Evolutionary conservation across 129 eudicot species (phyloP).

Genomic region (Flaveria robusta): DNA sequence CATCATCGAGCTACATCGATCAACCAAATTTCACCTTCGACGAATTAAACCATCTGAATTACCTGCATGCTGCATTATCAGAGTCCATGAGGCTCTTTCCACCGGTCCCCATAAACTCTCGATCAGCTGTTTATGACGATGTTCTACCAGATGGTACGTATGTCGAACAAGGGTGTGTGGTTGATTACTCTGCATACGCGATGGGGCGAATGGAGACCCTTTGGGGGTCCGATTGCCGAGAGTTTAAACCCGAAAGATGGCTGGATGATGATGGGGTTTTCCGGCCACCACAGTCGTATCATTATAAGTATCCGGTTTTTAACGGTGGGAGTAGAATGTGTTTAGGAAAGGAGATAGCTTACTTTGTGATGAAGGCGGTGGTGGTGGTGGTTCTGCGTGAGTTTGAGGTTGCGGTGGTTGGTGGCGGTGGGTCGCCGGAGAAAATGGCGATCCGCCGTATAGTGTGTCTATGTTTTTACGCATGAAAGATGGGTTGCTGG

Average conservation of each 20-base stretch:
- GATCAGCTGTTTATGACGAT: slow-evolving; percentile 43
- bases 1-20: not conserved
- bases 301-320: slow-evolving; percentile 54
- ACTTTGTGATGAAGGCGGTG: slow-evolving; percentile 58
- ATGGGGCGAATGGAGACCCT: slow-evolving; percentile 66
- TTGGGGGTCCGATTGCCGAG: slow-evolving; percentile 63
- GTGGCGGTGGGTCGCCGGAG: slow-evolving; percentile 50
- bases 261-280: slow-evolving; percentile 40
- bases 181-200: slow-evolving; percentile 62
- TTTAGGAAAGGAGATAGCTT: slow-evolving; percentile 65
- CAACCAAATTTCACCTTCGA: slow-evolving; percentile 33
- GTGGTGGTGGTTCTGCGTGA: slow-evolving; percentile 47
- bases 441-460: slow-evolving; percentile 50
- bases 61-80: slow-evolving; percentile 56
- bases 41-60: slow-evolving; percentile 41
- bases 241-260: slow-evolving; percentile 64
- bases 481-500: slow-evolving; percentile 56
- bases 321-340: slow-evolving; percentile 64
- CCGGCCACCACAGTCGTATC: slow-evolving; percentile 21
- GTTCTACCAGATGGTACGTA: slow-evolving; percentile 51
- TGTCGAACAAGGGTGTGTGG: slow-evolving; percentile 51
- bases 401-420: slow-evolving; percentile 52
- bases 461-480: slow-evolving; percentile 41
- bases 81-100: slow-evolving; percentile 63
- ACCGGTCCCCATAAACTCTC: slow-evolving; percentile 52